Base-by-base conservation (phyloP, 352 stramenopile genomes). In the Phytophthora fragariaefolia region DNA sequence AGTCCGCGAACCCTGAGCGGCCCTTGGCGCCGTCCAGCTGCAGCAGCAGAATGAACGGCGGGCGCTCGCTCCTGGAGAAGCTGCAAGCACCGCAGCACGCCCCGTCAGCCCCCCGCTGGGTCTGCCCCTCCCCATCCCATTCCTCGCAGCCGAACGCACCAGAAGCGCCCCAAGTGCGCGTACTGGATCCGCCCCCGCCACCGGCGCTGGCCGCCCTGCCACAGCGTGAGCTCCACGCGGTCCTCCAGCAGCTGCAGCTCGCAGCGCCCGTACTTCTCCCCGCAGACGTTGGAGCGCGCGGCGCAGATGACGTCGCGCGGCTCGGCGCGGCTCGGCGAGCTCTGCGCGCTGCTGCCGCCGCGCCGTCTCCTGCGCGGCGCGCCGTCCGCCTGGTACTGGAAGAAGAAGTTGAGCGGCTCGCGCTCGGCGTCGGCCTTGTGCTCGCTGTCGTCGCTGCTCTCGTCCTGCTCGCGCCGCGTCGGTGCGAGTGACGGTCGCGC, bases 1-100 rank as follows among this genome's bases (percentile, higher is more conserved):
- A 89, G 24, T 68, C 54, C 0, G 72, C 67, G 57, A 92, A 86
- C 1, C 68, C 45, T 6, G 72, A 79, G 8, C 71, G 28, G 0
- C 65, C 69, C 42, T 59, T 66, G 0, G 53, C 53, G n/a, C 58
- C 43, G 15, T 74, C 58, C 18, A 92, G 40, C 58, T 90, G 62
- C 28, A 92, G 34, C 47, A 92, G 63, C 24, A 87, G 43, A 64
- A 90, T 79, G 50, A 82, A 91, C 8, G 82, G 84, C 10, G 78
- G 54, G 3, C 47, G 36, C n/a, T 73, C 30, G 1, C 53, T 62
- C 22, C 24, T 61, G 9, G 73, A 72, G 13, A 81, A 83, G 40
- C 78, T 86, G 26, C 1, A 42, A n/a, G n/a, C n/a, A n/a, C n/a
- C n/a, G n/a, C n/a, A n/a, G n/a, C n/a, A n/a, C n/a, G n/a, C n/a